Conservation (phyloP, 306 rosid genomes). For the Castanea mollissima region DNA sequence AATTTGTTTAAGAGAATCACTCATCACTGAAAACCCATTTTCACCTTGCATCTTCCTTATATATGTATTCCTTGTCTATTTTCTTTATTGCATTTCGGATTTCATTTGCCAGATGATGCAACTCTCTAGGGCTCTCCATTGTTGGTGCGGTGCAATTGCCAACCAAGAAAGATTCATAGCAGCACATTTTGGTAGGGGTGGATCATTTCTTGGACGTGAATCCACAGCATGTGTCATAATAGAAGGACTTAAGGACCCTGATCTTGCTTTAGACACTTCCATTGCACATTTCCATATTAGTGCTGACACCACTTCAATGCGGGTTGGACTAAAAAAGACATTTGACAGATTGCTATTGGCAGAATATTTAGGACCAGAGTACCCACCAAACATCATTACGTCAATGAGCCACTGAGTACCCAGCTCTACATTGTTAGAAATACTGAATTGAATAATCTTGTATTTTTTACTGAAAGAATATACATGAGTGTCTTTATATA, state of each 20-base stretch:
- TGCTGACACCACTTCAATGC: slow-evolving; percentile 37
- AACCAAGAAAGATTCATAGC: slow-evolving; percentile 43
- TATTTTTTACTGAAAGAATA: too few species aligned
- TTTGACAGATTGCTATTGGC: too few species aligned
- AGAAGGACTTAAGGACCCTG: slow-evolving; percentile 17
- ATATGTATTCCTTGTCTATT: background rate
- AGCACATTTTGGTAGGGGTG: slow-evolving; percentile 15
- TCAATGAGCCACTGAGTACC: too few species aligned
- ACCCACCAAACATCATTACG: too few species aligned
- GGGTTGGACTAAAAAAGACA: slow-evolving; percentile 6
- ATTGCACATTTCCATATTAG: slow-evolving; percentile 51
- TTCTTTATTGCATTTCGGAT: slow-evolving; percentile 17
- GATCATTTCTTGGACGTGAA: slow-evolving; percentile 25
- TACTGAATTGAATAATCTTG: too few species aligned
- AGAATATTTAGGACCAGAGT: too few species aligned
- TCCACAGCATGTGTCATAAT: slow-evolving; percentile 36
- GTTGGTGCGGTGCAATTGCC: background rate
- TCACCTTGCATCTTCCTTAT: slow-evolving; percentile 12
- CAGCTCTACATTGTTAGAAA: too few species aligned
- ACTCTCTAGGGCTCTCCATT: background rate
- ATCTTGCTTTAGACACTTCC: slow-evolving; percentile 21
- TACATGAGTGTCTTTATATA: too few species aligned
- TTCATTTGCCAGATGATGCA: slow-evolving; percentile 13
- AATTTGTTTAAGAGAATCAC: background rate
- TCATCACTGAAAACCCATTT: background rate